Evolutionary conservation across 2,329 filamentous ascomycete genomes (phyloP).

Genomic region (Xylaria sp.): DNA sequence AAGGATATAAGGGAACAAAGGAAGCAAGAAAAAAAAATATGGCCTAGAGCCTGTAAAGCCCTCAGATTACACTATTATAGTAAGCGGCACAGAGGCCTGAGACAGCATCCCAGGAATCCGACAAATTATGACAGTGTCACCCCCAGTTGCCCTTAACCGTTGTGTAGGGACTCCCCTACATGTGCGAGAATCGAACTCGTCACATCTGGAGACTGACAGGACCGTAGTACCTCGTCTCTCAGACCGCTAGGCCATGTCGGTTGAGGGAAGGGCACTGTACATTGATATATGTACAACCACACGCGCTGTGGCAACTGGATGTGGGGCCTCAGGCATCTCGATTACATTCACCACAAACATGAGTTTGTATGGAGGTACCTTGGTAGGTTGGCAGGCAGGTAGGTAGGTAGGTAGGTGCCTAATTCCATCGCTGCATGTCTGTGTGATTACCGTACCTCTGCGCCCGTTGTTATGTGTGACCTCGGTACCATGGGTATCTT

Average conservation of each 20-base stretch:
- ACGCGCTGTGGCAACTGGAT: not conserved
- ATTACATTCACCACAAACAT: not conserved
- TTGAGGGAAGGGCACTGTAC: slow-evolving; percentile 2
- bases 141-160: slow-evolving; percentile 12
- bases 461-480: not conserved
- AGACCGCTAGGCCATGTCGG: slow-evolving; percentile 24
- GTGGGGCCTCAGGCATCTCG: not conserved
- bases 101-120: slow-evolving; percentile 7
- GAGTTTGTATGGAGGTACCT: not conserved
- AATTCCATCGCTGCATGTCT: not conserved
- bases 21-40: not conserved
- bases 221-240: not conserved
- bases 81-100: slow-evolving; percentile 6
- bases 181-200: slow-evolving; percentile 22
- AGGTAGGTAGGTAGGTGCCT: not conserved
- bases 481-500: no score
- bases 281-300: slow-evolving; percentile 4
- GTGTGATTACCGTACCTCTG: not conserved
- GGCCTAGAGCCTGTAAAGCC: slow-evolving; percentile 17
- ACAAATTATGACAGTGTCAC: not conserved
- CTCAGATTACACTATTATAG: slow-evolving; percentile 7
- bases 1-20: no score
- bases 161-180: slow-evolving; percentile 20
- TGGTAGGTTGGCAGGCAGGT: not conserved
- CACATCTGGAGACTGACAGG: slow-evolving; percentile 7